Base-by-base conservation (phyloP, 2,329 filamentous ascomycete species). In the Colletotrichum caudatum region DNA sequence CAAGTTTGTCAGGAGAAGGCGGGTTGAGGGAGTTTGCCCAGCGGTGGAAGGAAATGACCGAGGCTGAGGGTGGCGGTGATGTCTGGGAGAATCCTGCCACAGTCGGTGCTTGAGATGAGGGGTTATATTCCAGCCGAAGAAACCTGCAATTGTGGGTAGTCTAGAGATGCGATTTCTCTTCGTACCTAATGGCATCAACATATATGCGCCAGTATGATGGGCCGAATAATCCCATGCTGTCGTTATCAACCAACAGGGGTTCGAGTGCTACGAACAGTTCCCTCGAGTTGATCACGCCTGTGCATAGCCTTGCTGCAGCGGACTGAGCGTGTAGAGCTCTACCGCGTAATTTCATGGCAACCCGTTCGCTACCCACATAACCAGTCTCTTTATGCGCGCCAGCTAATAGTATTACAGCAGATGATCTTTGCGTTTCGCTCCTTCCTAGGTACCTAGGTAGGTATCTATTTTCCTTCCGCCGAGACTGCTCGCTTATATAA, bases 21-120 rank as follows among this genome's bases (percentile, higher is more conserved):
- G 92, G 92, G 0, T 87, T 98, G 83, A 87, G 91, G 72, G 94
- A 97, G 81, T 95, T 96, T 82, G 90, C 93, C 73, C 87, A 87
- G 75, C 88, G 91, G 78, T 95, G 93, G 93, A 90, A 90, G 78
- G 87, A 91, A 73, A 84, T 89, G 57, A 85, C 83, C 0, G 82
- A 83, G 56, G 81, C 82, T 6, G 71, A 73, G 37, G 76, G 81
- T 63, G 83, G 79, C 2, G 79, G 80, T 44, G 80, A 80, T 6
- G 81, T 84, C 39, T 84, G 82, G 81, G 79, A 82, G 66, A 77
- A 73, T 16, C 51, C 66, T 37, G 29, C 66, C 29, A 59, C 44
- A 39, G 39, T 35, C 5, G 41, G 46, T 12, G 20, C 41, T 4
- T 61, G 37, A 51, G 18, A 57, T n/a, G 23, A 16, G 16, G n/a